These are phyloP conservation scores for Tolypocladium tundrense DNA, from an alignment of 2,329 filamentous ascomycete genomes.

Conservation along the genomic window DNA sequence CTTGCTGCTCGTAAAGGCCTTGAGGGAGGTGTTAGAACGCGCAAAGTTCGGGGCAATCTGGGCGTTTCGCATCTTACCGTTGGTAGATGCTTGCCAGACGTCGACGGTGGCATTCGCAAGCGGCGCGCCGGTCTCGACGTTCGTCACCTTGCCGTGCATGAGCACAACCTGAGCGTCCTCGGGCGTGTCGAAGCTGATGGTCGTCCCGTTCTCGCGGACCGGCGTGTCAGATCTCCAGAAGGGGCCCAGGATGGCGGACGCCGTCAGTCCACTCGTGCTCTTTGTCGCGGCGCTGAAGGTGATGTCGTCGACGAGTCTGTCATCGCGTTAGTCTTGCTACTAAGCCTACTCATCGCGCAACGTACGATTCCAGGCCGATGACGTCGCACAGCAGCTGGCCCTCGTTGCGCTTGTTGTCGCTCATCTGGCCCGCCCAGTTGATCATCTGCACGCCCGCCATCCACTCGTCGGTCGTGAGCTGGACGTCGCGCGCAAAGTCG, in stretches of 20 bases:
- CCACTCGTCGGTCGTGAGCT: constrained; percentile 76
- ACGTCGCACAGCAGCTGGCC: constrained; percentile 63
- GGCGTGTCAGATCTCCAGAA: constrained; percentile 74
- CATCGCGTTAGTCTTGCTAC: neutral
- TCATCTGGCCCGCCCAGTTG: constrained; percentile 57
- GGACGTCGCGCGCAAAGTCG: constrained; percentile 70
- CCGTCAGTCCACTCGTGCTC: constrained; percentile 42
- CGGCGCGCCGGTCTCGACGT: constrained; percentile 50
- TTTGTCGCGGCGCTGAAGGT: constrained; percentile 50
- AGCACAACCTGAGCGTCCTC: constrained; percentile 40
- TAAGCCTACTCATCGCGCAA: neutral
- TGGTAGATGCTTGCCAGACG: constrained; percentile 72
- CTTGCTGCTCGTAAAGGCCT: constrained; percentile 61
- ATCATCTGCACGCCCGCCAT: constrained; percentile 53
- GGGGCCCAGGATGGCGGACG: constrained; percentile 72
- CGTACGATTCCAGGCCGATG: constrained; percentile 59
- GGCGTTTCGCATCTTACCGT: constrained; percentile 32
- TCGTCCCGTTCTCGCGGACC: constrained; percentile 55
- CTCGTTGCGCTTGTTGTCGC: constrained; percentile 60
- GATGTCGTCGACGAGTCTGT: constrained; percentile 68
- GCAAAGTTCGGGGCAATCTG: neutral
- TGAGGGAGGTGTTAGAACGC: neutral
- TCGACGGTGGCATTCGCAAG: constrained; percentile 59
- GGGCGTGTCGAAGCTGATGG: constrained; percentile 48
- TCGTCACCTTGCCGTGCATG: constrained; percentile 53